Evolutionary conservation across 176 grass and related monocot species (phyloP), one percentile per base, ranked within the genome.

Genomic region (Areca catechu): DNA sequence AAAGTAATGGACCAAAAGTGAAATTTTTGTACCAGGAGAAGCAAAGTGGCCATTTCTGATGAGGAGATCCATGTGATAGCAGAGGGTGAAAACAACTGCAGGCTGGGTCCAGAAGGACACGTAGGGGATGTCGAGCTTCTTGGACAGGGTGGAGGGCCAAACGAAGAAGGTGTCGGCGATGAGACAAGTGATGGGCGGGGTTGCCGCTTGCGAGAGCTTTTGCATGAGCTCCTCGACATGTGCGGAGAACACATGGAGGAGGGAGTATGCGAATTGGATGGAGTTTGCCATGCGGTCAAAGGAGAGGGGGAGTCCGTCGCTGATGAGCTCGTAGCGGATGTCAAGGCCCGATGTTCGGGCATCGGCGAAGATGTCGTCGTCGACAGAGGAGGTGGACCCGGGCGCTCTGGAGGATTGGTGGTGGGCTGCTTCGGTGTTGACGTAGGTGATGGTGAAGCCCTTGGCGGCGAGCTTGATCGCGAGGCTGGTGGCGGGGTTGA

Each of bases 61-160:
- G 68, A 89, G 89, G 24, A 89, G 74, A 19, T 77, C 60, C 78
- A 74, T 76, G 68, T 82, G 84, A 47, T 74, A 79, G 60, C 85
- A 79, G 54, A 95, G 63, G 15, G 9, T 19, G 75, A 89, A 89
- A 63, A 82, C 73, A 59, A 95, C 55, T 3, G 84, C 81, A 0
- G 89, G 68, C 68, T 95, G 71, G 4, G 84, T 95, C 82, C 82
- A 90, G 73, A 90, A 90, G 1, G 86, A 90, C 3, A 82, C 60
- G 52, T 82, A 90, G 12, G 55, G 75, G 15, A 88, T 22, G 7
- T 71, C 67, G 1, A 84, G 55, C 68, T 68, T 79, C 56, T 68
- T 43, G 4, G 67, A 74, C 17, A 95, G 53, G 4, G 74, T 71
- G 3, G 89, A 77, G 1, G 84, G 78, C 84, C 81, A 95, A 0